These are phyloP conservation scores for Phytophthora europaea DNA, from an alignment of 352 stramenopile species.

Conservation along the genomic window DNA sequence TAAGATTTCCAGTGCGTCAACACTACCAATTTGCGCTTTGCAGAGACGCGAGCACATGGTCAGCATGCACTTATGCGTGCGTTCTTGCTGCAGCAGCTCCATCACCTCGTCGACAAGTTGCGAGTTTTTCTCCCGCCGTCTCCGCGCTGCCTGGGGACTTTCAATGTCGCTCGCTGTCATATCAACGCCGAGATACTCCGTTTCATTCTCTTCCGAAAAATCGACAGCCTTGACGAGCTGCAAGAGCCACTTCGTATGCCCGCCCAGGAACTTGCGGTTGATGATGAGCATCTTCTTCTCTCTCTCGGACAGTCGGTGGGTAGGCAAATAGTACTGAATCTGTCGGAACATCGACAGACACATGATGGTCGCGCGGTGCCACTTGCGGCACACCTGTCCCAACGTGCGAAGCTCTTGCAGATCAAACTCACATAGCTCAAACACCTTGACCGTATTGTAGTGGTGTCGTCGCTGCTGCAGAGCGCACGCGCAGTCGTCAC, in stretches of 20 bases:
- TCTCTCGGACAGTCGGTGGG: slow-evolving; percentile 73
- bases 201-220: slow-evolving; percentile 64
- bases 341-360: slow-evolving; percentile 90
- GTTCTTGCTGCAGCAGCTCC: slow-evolving; percentile 67
- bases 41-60: slow-evolving; percentile 90
- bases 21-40: slow-evolving; percentile 74
- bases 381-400: slow-evolving; percentile 87
- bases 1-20: slow-evolving; percentile 85
- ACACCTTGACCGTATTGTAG: slow-evolving; percentile 89
- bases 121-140: slow-evolving; percentile 35
- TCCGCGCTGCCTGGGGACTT: slow-evolving; percentile 14
- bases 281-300: slow-evolving; percentile 84
- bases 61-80: slow-evolving; percentile 86
- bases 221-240: slow-evolving; percentile 89
- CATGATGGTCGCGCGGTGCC: slow-evolving; percentile 90
- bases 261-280: slow-evolving; percentile 80
- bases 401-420: slow-evolving; percentile 77
- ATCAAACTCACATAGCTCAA: slow-evolving; percentile 86
- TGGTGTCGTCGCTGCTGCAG: slow-evolving; percentile 86
- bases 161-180: slow-evolving; percentile 37
- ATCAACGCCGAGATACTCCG: slow-evolving; percentile 36
- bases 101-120: slow-evolving; percentile 72
- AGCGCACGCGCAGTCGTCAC: slow-evolving; percentile 83
- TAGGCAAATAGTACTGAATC: slow-evolving; percentile 90
- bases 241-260: slow-evolving; percentile 88